Percentiles rank a stretch among this genome's conserved stretches.
Conservation (phyloP, 352 stramenopile genomes). For the Saprolegnia diclina region DNA sequence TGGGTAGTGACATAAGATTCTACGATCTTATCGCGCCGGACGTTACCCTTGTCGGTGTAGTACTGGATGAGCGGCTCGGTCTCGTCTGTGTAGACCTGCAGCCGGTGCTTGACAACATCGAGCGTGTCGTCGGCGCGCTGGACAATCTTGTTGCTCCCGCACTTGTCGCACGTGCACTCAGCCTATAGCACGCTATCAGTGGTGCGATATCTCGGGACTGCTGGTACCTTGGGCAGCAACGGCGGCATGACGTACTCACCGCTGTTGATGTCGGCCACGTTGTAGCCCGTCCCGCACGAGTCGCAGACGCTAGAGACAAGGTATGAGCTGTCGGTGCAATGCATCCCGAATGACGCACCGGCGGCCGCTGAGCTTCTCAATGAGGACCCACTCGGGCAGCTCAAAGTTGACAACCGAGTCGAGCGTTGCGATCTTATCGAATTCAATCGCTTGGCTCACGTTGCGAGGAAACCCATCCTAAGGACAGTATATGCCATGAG, state of each 20-base stretch:
- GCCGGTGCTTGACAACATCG: constrained; percentile 69
- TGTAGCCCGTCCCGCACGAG: constrained; percentile 80
- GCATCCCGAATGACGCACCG: constrained; percentile 36
- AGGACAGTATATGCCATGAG: neutral
- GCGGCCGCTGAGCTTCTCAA: constrained; percentile 85
- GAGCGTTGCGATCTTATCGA: constrained; percentile 66
- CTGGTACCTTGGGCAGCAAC: constrained; percentile 65
- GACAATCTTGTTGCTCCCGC: constrained; percentile 62
- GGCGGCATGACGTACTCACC: constrained; percentile 88
- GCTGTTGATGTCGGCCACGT: constrained; percentile 81
- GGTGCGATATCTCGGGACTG: no score
- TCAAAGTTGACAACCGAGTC: constrained; percentile 87
- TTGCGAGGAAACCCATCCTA: constrained; percentile 86
- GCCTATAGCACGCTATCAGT: constrained; percentile 26
- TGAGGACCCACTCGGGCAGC: constrained; percentile 80
- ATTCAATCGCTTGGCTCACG: constrained; percentile 78
- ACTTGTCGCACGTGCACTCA: constrained; percentile 71
- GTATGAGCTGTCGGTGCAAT: neutral
- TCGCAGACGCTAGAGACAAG: constrained; percentile 54
- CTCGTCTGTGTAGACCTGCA: constrained; percentile 87
- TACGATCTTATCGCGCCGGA: no score
- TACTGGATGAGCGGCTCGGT: constrained; percentile 83
- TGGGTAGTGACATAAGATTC: no score
- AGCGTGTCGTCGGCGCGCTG: constrained; percentile 76
- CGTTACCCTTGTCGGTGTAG: constrained; percentile 68